A percentile compares a stretch with the other conserved stretches of the same genome.
Conservation (phyloP, 1,284 basidiomycete species). For the Cryptococcus sp. region DNA sequence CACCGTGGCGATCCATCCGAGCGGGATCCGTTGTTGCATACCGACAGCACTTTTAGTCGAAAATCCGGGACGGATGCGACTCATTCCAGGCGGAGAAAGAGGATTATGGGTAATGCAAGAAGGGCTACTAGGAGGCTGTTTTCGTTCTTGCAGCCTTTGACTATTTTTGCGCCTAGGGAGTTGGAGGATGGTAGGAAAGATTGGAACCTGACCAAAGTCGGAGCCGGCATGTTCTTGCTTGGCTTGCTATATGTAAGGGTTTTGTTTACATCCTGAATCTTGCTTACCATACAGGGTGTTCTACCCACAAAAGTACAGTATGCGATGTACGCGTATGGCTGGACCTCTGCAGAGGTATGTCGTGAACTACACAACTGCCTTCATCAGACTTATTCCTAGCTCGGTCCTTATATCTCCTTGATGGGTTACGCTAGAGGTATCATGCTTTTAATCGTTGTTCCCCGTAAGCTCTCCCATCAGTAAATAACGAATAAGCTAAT, state of each 20-base stretch:
- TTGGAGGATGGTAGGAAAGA: slow-evolving; percentile 52
- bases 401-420: slow-evolving; percentile 70
- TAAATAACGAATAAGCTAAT: not conserved
- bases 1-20: slow-evolving; percentile 2
- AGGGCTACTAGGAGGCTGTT: slow-evolving; percentile 46
- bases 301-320: slow-evolving; percentile 66
- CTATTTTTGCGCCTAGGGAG: slow-evolving; percentile 58
- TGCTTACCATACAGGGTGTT: slow-evolving; percentile 55
- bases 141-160: slow-evolving; percentile 61
- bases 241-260: slow-evolving; percentile 58
- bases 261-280: not conserved
- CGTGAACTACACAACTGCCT: not conserved
- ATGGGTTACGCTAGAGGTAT: slow-evolving; percentile 59
- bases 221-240: slow-evolving; percentile 56
- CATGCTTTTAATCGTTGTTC: slow-evolving; percentile 61
- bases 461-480: slow-evolving; percentile 42
- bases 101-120: slow-evolving; percentile 27
- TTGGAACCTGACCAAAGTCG: slow-evolving; percentile 65
- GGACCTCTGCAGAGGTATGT: slow-evolving; percentile 66
- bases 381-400: slow-evolving; percentile 47
- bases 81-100: slow-evolving; percentile 21
- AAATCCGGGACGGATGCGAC: slow-evolving; percentile 3
- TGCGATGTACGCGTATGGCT: slow-evolving; percentile 60
- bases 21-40: slow-evolving; percentile 2
- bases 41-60: slow-evolving; percentile 5